These are phyloP conservation scores for Suillus americanus DNA, from an alignment of 768 basidiomycete species.

Conservation along the genomic window DNA sequence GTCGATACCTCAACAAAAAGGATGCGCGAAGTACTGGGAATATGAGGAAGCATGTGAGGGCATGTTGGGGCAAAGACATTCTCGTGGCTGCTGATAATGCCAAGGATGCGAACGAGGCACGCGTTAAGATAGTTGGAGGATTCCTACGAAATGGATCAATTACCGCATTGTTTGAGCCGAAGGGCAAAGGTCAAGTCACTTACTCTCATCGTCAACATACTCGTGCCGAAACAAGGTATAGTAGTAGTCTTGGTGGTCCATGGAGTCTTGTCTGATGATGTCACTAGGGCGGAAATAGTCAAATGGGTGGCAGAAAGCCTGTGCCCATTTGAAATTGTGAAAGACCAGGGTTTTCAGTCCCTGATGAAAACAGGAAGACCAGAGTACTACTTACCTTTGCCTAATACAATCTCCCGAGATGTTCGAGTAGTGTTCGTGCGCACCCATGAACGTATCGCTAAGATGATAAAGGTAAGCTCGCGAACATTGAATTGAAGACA, in stretches of 20 bases:
- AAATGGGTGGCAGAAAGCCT: conserved; percentile 35
- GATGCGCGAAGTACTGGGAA: conserved; percentile 30
- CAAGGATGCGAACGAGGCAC: too few species aligned
- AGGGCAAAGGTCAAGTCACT: conserved; percentile 28
- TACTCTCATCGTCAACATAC: conserved; percentile 31
- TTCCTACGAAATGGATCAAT: conserved; percentile 27
- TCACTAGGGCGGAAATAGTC: conserved; percentile 31
- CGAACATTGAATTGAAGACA: too few species aligned
- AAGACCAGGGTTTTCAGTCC: conserved; percentile 31
- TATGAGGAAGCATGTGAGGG: conserved; percentile 24
- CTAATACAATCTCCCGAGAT: conserved; percentile 32
- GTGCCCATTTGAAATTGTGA: conserved; percentile 34
- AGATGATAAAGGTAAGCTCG: conserved; percentile 20
- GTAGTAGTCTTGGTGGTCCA: too few species aligned
- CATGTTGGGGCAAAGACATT: conserved; percentile 35
- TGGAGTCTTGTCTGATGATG: background rate
- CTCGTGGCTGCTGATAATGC: conserved; percentile 21
- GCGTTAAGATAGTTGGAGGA: too few species aligned
- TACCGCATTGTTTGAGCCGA: conserved; percentile 25
- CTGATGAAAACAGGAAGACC: too few species aligned
- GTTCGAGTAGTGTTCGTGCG: conserved; percentile 28
- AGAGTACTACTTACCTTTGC: conserved; percentile 35
- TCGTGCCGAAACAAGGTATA: too few species aligned
- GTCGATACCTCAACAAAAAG: conserved; percentile 22
- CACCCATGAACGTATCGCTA: conserved; percentile 20